Base-by-base conservation (phyloP, 73 alveolate species). In the Urostyla sp. region DNA sequence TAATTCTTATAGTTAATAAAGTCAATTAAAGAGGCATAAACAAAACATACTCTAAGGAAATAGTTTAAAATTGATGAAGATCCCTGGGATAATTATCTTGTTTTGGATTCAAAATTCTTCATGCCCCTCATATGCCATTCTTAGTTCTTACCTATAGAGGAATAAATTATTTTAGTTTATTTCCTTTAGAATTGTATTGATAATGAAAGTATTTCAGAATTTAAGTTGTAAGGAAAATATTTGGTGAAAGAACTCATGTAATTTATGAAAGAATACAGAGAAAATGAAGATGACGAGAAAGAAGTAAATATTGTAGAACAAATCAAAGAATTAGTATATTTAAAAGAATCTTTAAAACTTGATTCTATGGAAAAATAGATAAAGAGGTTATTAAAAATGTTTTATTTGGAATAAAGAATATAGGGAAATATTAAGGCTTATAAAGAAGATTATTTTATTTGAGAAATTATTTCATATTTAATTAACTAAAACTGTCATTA, bases 11-110 rank as follows among this genome's bases (percentile, higher is more conserved):
- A 45, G 36, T 34, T 83, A 15, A 18, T 78, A 7, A 53, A 11
- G 8, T 46, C 32, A 57, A 37, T 83, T 0, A 73, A 55, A 16
- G 7, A 18, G 32, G 53, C 91, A 11, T 31, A 46, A 21, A 34
- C 36, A n/a, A 1, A n/a, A 32, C 84, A 69, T 34, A n/a, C 26
- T 16, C 10, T 46, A 27, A 69, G 67, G 37, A 83, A 59, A 51
- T 59, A 83, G 49, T 44, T 54, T 1, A 69, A 69, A 30, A 72
- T 83, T 31, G 75, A 34, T 16, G 91, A 83, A 53, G 91, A 83
- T 45, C 91, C 91, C 13, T 83, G 91, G 91, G 91, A 83, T 32
- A 83, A 83, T 40, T 83, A 72, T 28, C 53, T 83, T 0, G 35
- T 50, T 15, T 72, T 56, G 40, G 91, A 83, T 35, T 52, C 91